Evolutionary conservation across 805 yeast genomes (phyloP).

Genomic region (Wickerhamiella siamensis): DNA sequence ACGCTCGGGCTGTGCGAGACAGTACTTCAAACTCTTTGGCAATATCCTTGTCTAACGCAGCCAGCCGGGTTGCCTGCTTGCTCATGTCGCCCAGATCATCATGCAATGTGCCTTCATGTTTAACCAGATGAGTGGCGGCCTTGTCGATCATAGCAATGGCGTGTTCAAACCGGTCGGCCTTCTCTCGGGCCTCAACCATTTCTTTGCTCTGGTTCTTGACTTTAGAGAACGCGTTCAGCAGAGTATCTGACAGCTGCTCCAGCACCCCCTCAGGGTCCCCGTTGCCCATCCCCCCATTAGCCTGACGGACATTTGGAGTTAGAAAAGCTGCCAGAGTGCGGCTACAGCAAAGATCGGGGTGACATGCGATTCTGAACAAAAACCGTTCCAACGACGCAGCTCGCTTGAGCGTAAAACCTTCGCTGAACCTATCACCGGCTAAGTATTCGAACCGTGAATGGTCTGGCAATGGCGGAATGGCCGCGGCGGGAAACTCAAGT

Average conservation of each 20-base stretch:
- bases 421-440: conserved; percentile 83
- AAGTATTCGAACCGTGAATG: conserved; percentile 81
- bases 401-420: conserved; percentile 70
- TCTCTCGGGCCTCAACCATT: conserved; percentile 68
- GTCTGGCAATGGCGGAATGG: conserved; percentile 90
- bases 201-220: conserved; percentile 52
- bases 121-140: conserved; percentile 56
- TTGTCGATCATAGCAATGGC: conserved; percentile 66
- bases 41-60: conserved; percentile 37
- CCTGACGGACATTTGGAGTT: conserved; percentile 59
- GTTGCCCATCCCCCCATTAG: conserved; percentile 22
- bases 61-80: conserved; percentile 52
- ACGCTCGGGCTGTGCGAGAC: conserved; percentile 33
- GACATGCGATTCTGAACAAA: conserved; percentile 54
- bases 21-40: conserved; percentile 30
- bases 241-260: conserved; percentile 78
- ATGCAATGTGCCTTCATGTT: conserved; percentile 57
- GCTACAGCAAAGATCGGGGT: conserved; percentile 57
- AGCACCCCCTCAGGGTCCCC: conserved; percentile 10
- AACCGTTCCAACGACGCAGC: conserved; percentile 70
- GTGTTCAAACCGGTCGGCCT: conserved; percentile 71
- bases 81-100: conserved; percentile 61
- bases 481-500: conserved; percentile 70
- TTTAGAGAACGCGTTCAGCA: conserved; percentile 86
- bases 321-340: conserved; percentile 57